Conservation (phyloP, 2,329 filamentous ascomycete genomes). For the Corinectria fuckeliana region DNA sequence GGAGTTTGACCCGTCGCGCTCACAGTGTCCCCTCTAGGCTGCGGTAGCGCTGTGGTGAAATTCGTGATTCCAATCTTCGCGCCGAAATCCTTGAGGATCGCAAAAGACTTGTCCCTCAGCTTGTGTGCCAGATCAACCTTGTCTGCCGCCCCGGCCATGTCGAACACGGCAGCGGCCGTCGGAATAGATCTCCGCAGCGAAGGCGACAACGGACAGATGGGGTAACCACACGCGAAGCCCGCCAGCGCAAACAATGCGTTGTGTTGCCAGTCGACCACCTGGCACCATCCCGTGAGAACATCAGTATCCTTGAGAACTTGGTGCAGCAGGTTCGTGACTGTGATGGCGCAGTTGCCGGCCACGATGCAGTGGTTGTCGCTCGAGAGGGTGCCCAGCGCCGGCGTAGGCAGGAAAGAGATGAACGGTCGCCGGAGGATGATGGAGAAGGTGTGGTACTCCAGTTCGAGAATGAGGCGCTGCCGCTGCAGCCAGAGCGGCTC, state of each 20-base stretch:
- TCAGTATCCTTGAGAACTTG: constrained; percentile 37
- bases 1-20: background rate
- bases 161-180: constrained; percentile 25
- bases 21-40: background rate
- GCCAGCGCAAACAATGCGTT: constrained; percentile 30
- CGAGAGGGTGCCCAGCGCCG: constrained; percentile 34
- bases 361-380: constrained; percentile 37
- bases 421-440: constrained; percentile 49
- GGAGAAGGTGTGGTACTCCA: constrained; percentile 49
- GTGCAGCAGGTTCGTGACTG: constrained; percentile 38
- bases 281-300: constrained; percentile 39
- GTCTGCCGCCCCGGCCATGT: constrained; percentile 3
- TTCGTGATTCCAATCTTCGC: constrained; percentile 28
- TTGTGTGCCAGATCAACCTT: constrained; percentile 12
- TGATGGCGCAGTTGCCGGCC: constrained; percentile 34
- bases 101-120: constrained; percentile 22
- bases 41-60: background rate
- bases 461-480: constrained; percentile 49
- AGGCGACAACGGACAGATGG: constrained; percentile 35
- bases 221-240: constrained; percentile 35
- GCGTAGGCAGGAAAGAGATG: constrained; percentile 44
- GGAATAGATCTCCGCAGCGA: constrained; percentile 24
- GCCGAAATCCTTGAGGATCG: constrained; percentile 30
- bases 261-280: constrained; percentile 39
- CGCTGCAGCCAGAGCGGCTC: constrained; percentile 52